Base-by-base conservation (phyloP, 371 early-diverging fungal species). In the Apophysomyces sp. region DNA sequence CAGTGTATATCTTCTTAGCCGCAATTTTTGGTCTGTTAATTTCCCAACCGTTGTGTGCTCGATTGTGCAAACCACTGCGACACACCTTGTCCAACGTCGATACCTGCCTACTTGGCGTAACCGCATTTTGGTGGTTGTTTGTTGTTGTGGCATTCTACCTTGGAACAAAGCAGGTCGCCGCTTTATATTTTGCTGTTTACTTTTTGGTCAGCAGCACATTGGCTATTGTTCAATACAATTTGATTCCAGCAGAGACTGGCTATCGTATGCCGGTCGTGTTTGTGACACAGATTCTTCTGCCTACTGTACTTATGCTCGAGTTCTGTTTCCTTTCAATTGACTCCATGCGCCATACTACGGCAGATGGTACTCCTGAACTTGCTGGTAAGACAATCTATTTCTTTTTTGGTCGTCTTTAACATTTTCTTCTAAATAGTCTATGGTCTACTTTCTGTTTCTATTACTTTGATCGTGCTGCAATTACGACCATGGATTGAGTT, bases 351-450 rank as follows among this genome's bases (percentile, higher is more conserved):
- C 84, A 83, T 57, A 67, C 82, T 4, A 77, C 82, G 9, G 83
- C 77, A 8, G 86, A 86, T 56, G 86, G 86, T 21, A 82, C 86
- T 0, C 84, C 86, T 8, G 79, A 84, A 55, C 66, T 79, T 61
- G 78, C 80, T 28, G 76, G 83, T 80, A 74, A 58, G 67, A 55
- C 21, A 2, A 0, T 41, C 1, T 21, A 7, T 44, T 21, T 44
- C n/a, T 18, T 21, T 3, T 21, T 44, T 44, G 4, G 21, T 7
- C 6, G 21, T 21, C 2, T 0, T 21, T 21, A 44, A 44, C 11
- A 21, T n/a, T 18, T 26, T 59, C 62, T 13, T 64, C 61, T 8
- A 55, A 60, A 21, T 62, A 76, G 75, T 79, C 61, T 61, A 76
- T 65, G 60, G 64, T 56, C 64, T 71, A 36, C 9, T 71, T 51